phyloP scores from a whole-genome alignment of 768 basidiomycete species.

The Serendipita sp. region DNA sequence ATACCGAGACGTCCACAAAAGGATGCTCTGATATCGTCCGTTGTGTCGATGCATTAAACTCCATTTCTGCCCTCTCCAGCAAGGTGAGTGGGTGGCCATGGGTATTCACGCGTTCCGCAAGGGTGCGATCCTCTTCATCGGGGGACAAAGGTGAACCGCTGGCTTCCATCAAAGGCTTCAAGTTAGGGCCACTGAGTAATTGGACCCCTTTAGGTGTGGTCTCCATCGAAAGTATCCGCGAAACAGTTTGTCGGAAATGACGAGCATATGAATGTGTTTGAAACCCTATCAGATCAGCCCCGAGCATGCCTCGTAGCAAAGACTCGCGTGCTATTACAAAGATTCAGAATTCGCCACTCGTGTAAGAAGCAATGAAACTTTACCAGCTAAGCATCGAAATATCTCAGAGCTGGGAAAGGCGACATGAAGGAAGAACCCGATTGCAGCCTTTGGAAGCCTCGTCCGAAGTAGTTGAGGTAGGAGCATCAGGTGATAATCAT shows the following conservation, averaged over 20 bases:
- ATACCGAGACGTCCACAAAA: constrained; percentile 77
- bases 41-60: constrained; percentile 13
- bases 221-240: constrained; percentile 63
- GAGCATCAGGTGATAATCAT: constrained; percentile 95
- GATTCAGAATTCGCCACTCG: neutral
- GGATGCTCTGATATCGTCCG: constrained; percentile 24
- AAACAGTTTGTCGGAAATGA: constrained; percentile 76
- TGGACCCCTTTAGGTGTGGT: constrained; percentile 75
- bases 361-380: neutral
- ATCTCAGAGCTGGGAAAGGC: constrained; percentile 94
- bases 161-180: neutral
- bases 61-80: neutral
- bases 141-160: neutral
- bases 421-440: constrained; percentile 94
- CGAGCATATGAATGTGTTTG: constrained; percentile 73
- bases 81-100: neutral
- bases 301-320: constrained; percentile 78
- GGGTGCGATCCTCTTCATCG: neutral
- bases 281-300: constrained; percentile 85
- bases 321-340: constrained; percentile 26
- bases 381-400: constrained; percentile 68
- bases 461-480: constrained; percentile 75
- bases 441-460: constrained; percentile 43
- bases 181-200: constrained; percentile 10
- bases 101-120: neutral